Evolutionary conservation across 768 basidiomycete genomes (phyloP).

Genomic region (Kwoniella europaea): DNA sequence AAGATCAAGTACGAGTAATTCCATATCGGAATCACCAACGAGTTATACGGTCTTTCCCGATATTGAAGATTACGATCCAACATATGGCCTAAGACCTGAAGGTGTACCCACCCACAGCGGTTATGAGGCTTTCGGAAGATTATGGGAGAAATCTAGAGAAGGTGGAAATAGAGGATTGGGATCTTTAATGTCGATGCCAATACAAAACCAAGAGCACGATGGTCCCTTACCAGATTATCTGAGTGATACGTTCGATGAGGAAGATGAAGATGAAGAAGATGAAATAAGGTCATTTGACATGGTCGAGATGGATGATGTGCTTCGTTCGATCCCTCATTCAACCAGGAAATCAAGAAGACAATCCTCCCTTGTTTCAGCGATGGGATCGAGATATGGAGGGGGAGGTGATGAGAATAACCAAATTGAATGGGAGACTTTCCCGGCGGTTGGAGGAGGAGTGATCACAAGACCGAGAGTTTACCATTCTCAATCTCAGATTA

Average conservation of each 20-base stretch:
- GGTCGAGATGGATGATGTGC: slow-evolving; percentile 48
- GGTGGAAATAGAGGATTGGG: slow-evolving; percentile 56
- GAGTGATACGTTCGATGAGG: slow-evolving; percentile 28
- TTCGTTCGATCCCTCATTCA: slow-evolving; percentile 19
- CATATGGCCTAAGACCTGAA: slow-evolving; percentile 92
- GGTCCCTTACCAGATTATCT: slow-evolving; percentile 37
- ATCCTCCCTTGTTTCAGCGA: slow-evolving; percentile 19
- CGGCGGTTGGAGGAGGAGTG: slow-evolving; percentile 88
- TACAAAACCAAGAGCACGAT: slow-evolving; percentile 59
- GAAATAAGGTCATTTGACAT: slow-evolving; percentile 43
- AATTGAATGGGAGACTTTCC: slow-evolving; percentile 81
- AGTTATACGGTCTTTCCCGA: slow-evolving; percentile 64
- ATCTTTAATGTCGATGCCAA: slow-evolving; percentile 57
- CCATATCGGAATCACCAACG: slow-evolving; percentile 52
- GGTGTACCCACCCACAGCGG: slow-evolving; percentile 82
- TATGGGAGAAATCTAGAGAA: slow-evolving; percentile 62
- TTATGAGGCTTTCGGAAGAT: slow-evolving; percentile 75
- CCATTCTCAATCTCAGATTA: slow-evolving; percentile 81
- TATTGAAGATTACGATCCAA: slow-evolving; percentile 91
- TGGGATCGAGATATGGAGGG: slow-evolving; percentile 16
- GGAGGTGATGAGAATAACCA: slow-evolving; percentile 59
- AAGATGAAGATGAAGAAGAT: slow-evolving; percentile 29
- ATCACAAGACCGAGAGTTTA: slow-evolving; percentile 82
- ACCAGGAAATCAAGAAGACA: slow-evolving; percentile 16
- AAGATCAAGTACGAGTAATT: slow-evolving; percentile 18